These are phyloP conservation scores for Penicillium coffeae DNA, from an alignment of 495 filamentous ascomycete species.

Conservation along the genomic window DNA sequence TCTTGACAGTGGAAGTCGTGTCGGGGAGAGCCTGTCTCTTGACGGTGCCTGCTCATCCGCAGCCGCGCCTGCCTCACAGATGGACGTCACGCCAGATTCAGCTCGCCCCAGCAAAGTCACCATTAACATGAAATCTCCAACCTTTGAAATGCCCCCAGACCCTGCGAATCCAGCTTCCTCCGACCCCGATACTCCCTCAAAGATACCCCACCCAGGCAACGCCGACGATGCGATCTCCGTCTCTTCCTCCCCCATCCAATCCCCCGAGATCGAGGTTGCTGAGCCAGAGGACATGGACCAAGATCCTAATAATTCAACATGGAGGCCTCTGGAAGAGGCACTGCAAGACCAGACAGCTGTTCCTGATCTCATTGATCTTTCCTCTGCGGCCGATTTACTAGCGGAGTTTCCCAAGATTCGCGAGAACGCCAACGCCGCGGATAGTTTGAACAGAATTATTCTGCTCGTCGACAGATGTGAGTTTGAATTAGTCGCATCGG, in stretches of 20 bases:
- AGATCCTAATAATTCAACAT: slow-evolving; percentile 40
- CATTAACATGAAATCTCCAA: slow-evolving; percentile 51
- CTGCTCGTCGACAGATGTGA: slow-evolving; percentile 45
- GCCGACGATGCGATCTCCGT: slow-evolving; percentile 40
- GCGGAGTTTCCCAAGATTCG: slow-evolving; percentile 36
- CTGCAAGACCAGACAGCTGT: slow-evolving; percentile 26
- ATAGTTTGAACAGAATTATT: slow-evolving; percentile 37
- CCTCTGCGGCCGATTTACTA: slow-evolving; percentile 14
- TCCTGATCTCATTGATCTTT: slow-evolving; percentile 31
- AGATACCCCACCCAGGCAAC: background rate
- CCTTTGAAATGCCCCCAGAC: slow-evolving; percentile 15
- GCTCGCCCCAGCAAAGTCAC: slow-evolving; percentile 50
- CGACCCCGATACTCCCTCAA: slow-evolving; percentile 13
- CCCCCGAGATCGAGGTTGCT: slow-evolving; percentile 53
- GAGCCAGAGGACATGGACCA: slow-evolving; percentile 55
- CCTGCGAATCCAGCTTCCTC: slow-evolving; percentile 7
- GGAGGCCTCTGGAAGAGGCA: slow-evolving; percentile 39
- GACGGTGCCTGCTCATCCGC: slow-evolving; percentile 23
- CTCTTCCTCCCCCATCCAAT: slow-evolving; percentile 47
- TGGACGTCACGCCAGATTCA: slow-evolving; percentile 31
- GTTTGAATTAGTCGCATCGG: slow-evolving; percentile 3
- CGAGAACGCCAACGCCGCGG: slow-evolving; percentile 20
- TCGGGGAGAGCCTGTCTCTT: slow-evolving; percentile 42
- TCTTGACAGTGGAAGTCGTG: slow-evolving; percentile 53
- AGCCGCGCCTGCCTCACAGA: slow-evolving; percentile 30